These are phyloP conservation scores for Eucalyptus guilfoylei DNA, from an alignment of 345 rosid genomes.

Conservation along the genomic window DNA sequence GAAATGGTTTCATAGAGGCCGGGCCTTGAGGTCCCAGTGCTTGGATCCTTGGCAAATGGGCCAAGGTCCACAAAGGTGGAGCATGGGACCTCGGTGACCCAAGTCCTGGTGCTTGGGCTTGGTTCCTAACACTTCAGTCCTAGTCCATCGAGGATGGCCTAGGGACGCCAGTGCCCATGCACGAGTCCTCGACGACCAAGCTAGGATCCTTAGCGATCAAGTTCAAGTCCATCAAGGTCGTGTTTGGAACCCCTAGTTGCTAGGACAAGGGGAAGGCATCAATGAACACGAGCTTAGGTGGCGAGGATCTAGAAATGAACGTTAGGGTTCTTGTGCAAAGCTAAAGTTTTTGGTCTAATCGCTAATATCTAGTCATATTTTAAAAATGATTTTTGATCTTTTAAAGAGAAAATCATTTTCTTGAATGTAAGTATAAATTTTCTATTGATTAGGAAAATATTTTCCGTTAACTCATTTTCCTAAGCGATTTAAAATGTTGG, in stretches of 20 bases:
- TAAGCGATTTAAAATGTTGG: no score
- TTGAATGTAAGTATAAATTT: no score
- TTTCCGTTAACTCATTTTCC: no score
- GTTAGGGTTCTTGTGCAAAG: rapidly evolving
- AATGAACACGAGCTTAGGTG: not conserved
- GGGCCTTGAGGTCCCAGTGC: not conserved
- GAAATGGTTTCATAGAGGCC: rapidly evolving
- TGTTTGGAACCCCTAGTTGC: not conserved
- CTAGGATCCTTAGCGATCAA: no score
- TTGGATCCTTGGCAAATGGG: not conserved
- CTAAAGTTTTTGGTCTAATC: no score
- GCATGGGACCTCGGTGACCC: rapidly evolving
- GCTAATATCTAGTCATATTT: no score
- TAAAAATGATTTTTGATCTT: no score
- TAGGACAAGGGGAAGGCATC: rapidly evolving
- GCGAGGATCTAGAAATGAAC: rapidly evolving
- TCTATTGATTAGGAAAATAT: rapidly evolving
- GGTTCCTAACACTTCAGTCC: rapidly evolving
- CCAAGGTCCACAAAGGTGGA: rapidly evolving
- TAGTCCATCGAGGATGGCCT: rapidly evolving
- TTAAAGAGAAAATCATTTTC: no score
- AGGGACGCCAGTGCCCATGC: rapidly evolving
- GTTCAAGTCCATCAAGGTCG: not conserved
- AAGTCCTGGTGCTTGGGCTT: rapidly evolving
- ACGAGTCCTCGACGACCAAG: rapidly evolving